Conservation (phyloP, 495 filamentous ascomycete genomes). For the Pseudotulostoma volvatum region DNA sequence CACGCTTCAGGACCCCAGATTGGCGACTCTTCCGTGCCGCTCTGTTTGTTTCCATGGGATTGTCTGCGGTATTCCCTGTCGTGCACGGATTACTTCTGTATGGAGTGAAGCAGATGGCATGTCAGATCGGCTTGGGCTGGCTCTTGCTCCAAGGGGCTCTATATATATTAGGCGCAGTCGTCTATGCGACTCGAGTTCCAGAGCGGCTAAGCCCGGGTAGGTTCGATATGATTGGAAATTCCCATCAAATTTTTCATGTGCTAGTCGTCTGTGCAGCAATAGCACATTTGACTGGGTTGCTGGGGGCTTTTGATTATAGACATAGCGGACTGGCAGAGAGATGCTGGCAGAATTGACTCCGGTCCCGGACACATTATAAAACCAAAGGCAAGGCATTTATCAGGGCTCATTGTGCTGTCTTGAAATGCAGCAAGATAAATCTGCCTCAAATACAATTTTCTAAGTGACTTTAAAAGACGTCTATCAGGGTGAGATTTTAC, state of each 20-base stretch:
- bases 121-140: slow-evolving; percentile 71
- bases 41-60: slow-evolving; percentile 84
- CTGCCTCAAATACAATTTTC: too few species aligned
- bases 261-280: slow-evolving; percentile 43
- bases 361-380: too few species aligned
- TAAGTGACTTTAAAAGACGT: too few species aligned
- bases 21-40: slow-evolving; percentile 74
- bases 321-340: slow-evolving; percentile 28
- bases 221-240: slow-evolving; percentile 45
- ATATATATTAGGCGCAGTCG: slow-evolving; percentile 70
- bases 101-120: slow-evolving; percentile 37
- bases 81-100: slow-evolving; percentile 54
- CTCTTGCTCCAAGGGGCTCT: slow-evolving; percentile 61
- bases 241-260: slow-evolving; percentile 51
- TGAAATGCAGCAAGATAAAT: too few species aligned
- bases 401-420: too few species aligned
- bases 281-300: slow-evolving; percentile 39
- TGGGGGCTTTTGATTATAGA: slow-evolving; percentile 41
- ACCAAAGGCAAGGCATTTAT: too few species aligned
- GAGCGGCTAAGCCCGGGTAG: slow-evolving; percentile 32
- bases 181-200: slow-evolving; percentile 55
- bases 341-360: too few species aligned
- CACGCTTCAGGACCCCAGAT: slow-evolving; percentile 62
- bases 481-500: too few species aligned
- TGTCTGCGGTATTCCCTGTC: slow-evolving; percentile 69